Conservation (phyloP, 495 filamentous ascomycete genomes). For the Bathelium albidoporum region DNA sequence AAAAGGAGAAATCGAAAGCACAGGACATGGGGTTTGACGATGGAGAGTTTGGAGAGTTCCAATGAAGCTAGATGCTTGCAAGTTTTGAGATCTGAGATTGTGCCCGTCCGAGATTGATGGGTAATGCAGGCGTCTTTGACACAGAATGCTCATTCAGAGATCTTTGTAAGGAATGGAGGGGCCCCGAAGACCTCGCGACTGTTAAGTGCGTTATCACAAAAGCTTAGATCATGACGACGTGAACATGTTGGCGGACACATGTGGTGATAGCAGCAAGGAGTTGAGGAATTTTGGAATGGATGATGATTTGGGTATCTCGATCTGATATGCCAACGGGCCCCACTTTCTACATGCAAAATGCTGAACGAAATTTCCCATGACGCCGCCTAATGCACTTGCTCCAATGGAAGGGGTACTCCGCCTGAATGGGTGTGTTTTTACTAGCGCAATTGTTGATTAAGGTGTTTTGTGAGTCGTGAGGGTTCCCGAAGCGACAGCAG, state of each 20-base stretch:
- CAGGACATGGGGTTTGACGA: conserved; percentile 40
- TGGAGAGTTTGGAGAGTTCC: conserved; percentile 44
- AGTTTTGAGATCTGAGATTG: not conserved
- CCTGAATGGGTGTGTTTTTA: no score
- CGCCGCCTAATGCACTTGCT: not conserved
- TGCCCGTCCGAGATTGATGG: not conserved
- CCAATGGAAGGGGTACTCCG: no score
- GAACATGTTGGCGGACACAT: not conserved
- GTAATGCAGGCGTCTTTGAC: no score
- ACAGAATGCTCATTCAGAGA: not conserved
- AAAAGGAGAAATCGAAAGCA: conserved; percentile 17
- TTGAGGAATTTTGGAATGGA: not conserved
- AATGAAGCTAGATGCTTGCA: conserved; percentile 21
- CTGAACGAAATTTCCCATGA: not conserved
- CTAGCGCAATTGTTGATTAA: no score
- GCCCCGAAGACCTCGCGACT: not conserved
- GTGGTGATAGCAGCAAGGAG: not conserved
- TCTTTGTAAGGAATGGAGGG: not conserved
- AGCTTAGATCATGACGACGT: not conserved
- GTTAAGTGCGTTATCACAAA: not conserved
- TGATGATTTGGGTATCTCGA: not conserved
- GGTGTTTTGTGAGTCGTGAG: not conserved
- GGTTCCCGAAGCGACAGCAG: not conserved
- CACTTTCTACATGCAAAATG: not conserved
- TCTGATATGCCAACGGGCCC: not conserved